phyloP scores from a whole-genome alignment of 192 early-diverging fungal species.

The Coemansia sp. region DNA sequence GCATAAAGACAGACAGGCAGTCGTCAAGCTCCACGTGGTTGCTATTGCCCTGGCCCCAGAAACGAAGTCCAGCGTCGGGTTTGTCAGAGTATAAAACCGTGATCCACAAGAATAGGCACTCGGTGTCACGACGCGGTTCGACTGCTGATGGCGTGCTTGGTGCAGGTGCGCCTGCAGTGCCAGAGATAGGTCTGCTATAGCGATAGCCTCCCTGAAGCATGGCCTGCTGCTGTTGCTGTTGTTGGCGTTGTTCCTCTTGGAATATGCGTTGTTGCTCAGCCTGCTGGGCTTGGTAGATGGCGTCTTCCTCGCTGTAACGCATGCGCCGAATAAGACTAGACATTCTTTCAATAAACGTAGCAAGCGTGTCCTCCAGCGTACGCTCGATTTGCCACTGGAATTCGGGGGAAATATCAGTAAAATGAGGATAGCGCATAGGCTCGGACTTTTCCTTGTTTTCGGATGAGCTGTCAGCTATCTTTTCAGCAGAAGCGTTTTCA shows the following conservation, averaged over 20 bases:
- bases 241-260: conserved; percentile 46
- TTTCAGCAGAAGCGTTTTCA: neutral
- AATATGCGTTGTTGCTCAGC: conserved; percentile 27
- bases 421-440: conserved; percentile 35
- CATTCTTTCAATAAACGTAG: conserved; percentile 61
- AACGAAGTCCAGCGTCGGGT: conserved; percentile 71
- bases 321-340: conserved; percentile 60
- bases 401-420: conserved; percentile 35
- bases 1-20: conserved; percentile 62
- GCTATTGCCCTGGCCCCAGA: conserved; percentile 58
- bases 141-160: conserved; percentile 12
- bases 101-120: conserved; percentile 72
- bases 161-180: conserved; percentile 9
- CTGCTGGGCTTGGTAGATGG: conserved; percentile 51
- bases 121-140: conserved; percentile 59
- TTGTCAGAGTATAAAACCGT: conserved; percentile 72
- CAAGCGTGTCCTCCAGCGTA: conserved; percentile 55
- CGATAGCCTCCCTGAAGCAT: conserved; percentile 34
- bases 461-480: neutral
- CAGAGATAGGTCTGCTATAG: conserved; percentile 30
- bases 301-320: conserved; percentile 72
- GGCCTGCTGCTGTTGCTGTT: conserved; percentile 37
- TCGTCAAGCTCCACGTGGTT: conserved; percentile 48
- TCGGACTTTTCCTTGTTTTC: neutral
- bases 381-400: conserved; percentile 59